A percentile compares a stretch with the other conserved stretches of the same genome.
These are phyloP conservation scores for Aspergillus affinis DNA, from an alignment of 495 filamentous ascomycete species.

Conservation along the genomic window DNA sequence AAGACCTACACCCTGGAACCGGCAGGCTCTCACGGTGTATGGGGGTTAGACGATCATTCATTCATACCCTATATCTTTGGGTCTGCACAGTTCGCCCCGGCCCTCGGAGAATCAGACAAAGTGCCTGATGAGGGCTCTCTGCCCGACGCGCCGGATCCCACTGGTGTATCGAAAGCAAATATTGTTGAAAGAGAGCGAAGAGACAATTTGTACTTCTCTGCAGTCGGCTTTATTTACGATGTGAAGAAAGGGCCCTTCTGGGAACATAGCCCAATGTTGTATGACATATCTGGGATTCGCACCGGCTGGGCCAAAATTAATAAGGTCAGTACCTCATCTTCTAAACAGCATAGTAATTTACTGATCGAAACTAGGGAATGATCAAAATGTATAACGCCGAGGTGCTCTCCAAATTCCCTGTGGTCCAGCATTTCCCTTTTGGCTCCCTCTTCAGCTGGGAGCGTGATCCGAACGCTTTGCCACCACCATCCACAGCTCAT, in stretches of 20 bases:
- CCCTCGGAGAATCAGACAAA: constrained; percentile 61
- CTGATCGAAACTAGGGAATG: constrained; percentile 54
- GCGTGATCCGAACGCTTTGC: constrained; percentile 59
- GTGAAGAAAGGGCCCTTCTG: constrained; percentile 97
- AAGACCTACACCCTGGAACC: constrained; percentile 93
- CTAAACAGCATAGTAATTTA: neutral
- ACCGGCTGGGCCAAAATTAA: constrained; percentile 98
- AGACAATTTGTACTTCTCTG: constrained; percentile 92
- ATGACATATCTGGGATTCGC: constrained; percentile 86
- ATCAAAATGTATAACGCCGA: constrained; percentile 73
- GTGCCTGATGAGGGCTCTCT: constrained; percentile 77
- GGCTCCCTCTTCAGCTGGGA: constrained; percentile 86
- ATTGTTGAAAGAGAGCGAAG: constrained; percentile 67
- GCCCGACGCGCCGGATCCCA: constrained; percentile 66
- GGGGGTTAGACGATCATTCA: constrained; percentile 97
- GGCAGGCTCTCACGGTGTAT: constrained; percentile 92
- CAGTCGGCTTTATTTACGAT: constrained; percentile 97
- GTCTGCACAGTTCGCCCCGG: constrained; percentile 76
- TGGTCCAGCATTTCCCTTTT: constrained; percentile 70
- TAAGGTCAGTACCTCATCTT: constrained; percentile 56
- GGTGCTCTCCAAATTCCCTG: constrained; percentile 68
- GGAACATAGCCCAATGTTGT: constrained; percentile 96
- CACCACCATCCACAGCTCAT: constrained; percentile 51
- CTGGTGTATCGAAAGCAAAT: constrained; percentile 61
- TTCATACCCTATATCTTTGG: constrained; percentile 96